Conservation (phyloP, 2,329 filamentous ascomycete genomes). For the Shiraia bambusicola region DNA sequence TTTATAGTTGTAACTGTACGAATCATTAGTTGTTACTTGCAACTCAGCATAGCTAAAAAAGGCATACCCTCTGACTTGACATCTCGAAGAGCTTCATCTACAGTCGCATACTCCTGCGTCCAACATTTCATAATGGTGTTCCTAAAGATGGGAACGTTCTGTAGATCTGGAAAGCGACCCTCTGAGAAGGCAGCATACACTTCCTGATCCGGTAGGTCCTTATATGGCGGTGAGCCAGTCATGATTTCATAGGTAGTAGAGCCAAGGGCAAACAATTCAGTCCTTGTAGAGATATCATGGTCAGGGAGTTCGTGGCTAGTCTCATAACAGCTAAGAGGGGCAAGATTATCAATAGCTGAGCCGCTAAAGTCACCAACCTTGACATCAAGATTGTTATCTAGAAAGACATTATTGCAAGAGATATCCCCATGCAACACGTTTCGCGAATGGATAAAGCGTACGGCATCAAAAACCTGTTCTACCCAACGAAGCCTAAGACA, state of each 20-base stretch:
- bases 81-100: too few relatives aligned
- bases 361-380: slow-evolving; percentile 44
- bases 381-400: slow-evolving; percentile 40
- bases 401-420: slow-evolving; percentile 43
- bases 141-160: too few relatives aligned
- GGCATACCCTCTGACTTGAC: slow-evolving; percentile 10
- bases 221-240: slow-evolving; percentile 34
- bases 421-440: slow-evolving; percentile 46
- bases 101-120: too few relatives aligned
- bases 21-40: slow-evolving; percentile 6
- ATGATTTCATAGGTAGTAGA: slow-evolving; percentile 41
- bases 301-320: slow-evolving; percentile 13
- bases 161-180: too few relatives aligned
- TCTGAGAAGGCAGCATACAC: slow-evolving; percentile 23
- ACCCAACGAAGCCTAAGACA: too few relatives aligned
- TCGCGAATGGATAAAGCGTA: slow-evolving; percentile 36
- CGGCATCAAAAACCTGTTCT: slow-evolving; percentile 7
- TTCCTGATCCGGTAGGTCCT: slow-evolving; percentile 30
- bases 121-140: too few relatives aligned
- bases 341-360: slow-evolving; percentile 30
- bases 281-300: slow-evolving; percentile 16
- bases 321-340: slow-evolving; percentile 14
- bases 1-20: slow-evolving; percentile 10
- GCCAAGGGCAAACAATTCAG: slow-evolving; percentile 41
- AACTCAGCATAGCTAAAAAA: too few relatives aligned